Evolutionary conservation across 805 yeast genomes (phyloP).

Genomic region (Lipomyces mesembrius): DNA sequence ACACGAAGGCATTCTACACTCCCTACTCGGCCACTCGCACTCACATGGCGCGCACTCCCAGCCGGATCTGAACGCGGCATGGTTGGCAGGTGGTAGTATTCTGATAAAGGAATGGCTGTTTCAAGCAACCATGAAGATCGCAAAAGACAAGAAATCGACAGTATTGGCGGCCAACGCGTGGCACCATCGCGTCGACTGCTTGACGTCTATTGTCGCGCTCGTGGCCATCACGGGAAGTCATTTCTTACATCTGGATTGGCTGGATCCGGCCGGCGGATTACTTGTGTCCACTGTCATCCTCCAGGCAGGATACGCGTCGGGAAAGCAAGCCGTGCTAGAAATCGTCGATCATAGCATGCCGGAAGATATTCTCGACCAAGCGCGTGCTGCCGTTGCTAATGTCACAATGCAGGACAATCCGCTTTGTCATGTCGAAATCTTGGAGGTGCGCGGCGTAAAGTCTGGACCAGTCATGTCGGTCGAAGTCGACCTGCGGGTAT

Average conservation of each 20-base stretch:
- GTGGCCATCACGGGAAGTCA: slow-evolving; percentile 86
- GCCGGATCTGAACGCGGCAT: slow-evolving; percentile 85
- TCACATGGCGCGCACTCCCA: slow-evolving; percentile 49
- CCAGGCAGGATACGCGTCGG: slow-evolving; percentile 81
- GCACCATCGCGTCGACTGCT: slow-evolving; percentile 95
- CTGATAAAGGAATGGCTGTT: slow-evolving; percentile 86
- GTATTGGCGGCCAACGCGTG: slow-evolving; percentile 96
- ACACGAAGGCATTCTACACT: slow-evolving; percentile 21
- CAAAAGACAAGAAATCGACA: slow-evolving; percentile 75
- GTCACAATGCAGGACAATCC: neutral
- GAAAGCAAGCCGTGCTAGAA: slow-evolving; percentile 70
- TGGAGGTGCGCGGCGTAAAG: slow-evolving; percentile 30
- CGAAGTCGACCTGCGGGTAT: slow-evolving; percentile 27
- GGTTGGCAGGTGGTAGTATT: slow-evolving; percentile 92
- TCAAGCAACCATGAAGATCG: slow-evolving; percentile 80
- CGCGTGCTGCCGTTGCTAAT: slow-evolving; percentile 15
- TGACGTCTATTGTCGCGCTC: slow-evolving; percentile 89
- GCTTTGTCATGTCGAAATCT: slow-evolving; percentile 3
- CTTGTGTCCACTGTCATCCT: slow-evolving; percentile 81
- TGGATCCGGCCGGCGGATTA: slow-evolving; percentile 92
- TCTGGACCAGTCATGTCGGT: slow-evolving; percentile 34
- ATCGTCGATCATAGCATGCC: slow-evolving; percentile 62
- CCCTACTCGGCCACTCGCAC: slow-evolving; percentile 51
- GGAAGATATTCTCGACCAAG: slow-evolving; percentile 18
- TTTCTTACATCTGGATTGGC: slow-evolving; percentile 74